These are phyloP conservation scores for Vaucheria bursata DNA, from an alignment of 352 stramenopile species.

Conservation along the genomic window DNA sequence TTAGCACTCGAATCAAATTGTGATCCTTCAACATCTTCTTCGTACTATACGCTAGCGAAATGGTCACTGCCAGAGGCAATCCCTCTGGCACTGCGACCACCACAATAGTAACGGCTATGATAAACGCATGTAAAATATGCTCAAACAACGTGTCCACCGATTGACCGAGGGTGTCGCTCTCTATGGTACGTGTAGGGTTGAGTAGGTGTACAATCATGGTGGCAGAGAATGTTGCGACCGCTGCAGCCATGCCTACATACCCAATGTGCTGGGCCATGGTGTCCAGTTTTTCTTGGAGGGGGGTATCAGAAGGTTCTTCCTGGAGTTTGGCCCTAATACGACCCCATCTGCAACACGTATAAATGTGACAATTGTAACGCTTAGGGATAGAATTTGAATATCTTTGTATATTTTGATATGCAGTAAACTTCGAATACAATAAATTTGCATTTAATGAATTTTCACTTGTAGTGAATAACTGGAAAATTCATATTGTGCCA, in stretches of 20 bases:
- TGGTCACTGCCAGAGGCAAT: slow-evolving; percentile 90
- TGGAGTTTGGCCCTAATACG: slow-evolving; percentile 76
- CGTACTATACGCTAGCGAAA: slow-evolving; percentile 87
- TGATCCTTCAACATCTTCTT: slow-evolving; percentile 93
- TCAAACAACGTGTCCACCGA: slow-evolving; percentile 40
- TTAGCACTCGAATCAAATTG: slow-evolving; percentile 93
- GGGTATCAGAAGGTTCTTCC: slow-evolving; percentile 64
- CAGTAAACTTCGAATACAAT: no score
- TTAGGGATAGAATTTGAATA: no score
- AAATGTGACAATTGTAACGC: neutral
- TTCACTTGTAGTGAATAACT: no score
- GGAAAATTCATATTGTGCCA: neutral
- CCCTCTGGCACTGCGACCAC: slow-evolving; percentile 95
- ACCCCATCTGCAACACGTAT: slow-evolving; percentile 51
- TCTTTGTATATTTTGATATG: no score
- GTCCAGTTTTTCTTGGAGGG: slow-evolving; percentile 67
- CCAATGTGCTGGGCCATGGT: slow-evolving; percentile 60
- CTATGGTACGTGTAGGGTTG: slow-evolving; percentile 12
- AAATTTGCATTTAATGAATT: no score
- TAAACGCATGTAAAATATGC: slow-evolving; percentile 64
- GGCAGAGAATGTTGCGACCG: slow-evolving; percentile 56
- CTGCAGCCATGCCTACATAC: slow-evolving; percentile 34
- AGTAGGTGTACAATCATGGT: slow-evolving; percentile 60
- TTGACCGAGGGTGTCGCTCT: slow-evolving; percentile 28
- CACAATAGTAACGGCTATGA: slow-evolving; percentile 78